These are phyloP conservation scores for Calamus simplicifolius DNA, from an alignment of 176 grass and related monocot species.

Conservation along the genomic window DNA sequence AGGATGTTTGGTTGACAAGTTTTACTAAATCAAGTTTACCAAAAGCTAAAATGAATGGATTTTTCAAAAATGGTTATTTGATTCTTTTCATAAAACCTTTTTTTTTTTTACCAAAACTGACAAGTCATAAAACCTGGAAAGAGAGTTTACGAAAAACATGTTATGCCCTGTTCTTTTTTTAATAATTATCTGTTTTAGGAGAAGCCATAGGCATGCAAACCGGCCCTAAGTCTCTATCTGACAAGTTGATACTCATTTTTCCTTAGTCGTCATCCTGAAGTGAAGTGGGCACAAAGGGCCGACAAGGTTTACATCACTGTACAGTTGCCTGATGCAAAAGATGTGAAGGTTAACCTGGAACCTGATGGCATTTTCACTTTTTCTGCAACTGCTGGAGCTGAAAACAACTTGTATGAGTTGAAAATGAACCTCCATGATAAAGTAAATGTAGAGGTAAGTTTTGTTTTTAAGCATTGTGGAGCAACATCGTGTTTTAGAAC, in stretches of 20 bases:
- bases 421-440: conserved; percentile 77
- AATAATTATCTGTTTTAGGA: no score
- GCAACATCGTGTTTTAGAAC: no score
- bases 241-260: conserved; percentile 19
- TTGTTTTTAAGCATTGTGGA: not conserved
- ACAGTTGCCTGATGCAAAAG: conserved; percentile 78
- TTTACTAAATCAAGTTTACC: no score
- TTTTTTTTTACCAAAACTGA: no score
- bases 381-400: conserved; percentile 65
- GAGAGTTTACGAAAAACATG: no score
- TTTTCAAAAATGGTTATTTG: no score
- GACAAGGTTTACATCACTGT: conserved; percentile 90
- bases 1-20: no score
- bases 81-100: no score
- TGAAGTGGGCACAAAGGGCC: conserved; percentile 86
- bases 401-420: conserved; percentile 50
- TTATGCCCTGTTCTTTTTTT: no score
- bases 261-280: conserved; percentile 69
- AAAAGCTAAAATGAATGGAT: no score
- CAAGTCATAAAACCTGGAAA: no score
- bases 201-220: no score
- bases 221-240: conserved; percentile 3
- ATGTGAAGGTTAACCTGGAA: conserved; percentile 83
- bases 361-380: conserved; percentile 86
- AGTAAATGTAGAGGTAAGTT: conserved; percentile 72